Conservation (phyloP, 371 early-diverging fungal species). For the Mortierella sp. region DNA sequence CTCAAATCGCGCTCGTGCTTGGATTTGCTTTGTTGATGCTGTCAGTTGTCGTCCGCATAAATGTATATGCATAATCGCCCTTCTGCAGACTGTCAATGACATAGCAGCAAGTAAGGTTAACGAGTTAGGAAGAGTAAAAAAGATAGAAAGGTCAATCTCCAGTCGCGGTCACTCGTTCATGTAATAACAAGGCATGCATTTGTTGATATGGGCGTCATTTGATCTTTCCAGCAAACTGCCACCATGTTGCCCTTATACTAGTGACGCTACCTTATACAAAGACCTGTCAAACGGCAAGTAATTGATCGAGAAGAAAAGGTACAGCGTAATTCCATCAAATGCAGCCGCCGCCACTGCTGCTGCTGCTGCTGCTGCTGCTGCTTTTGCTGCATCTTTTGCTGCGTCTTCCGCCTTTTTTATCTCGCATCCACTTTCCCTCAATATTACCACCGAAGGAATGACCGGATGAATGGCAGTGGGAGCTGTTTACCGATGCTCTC, state of each 20-base stretch:
- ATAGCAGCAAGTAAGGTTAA: background rate
- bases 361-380: no score
- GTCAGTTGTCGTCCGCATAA: no score
- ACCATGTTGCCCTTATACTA: no score
- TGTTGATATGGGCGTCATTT: background rate
- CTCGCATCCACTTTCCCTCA: background rate
- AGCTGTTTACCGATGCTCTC: background rate
- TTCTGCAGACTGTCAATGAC: no score
- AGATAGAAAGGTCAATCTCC: background rate
- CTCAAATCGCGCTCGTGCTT: background rate
- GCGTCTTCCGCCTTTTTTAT: no score
- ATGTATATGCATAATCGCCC: no score
- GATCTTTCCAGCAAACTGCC: background rate
- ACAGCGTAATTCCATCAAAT: background rate
- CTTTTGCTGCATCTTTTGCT: no score
- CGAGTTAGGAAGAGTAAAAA: background rate
- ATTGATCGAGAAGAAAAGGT: background rate
- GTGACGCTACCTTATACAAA: background rate
- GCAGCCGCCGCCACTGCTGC: background rate
- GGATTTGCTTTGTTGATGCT: background rate
- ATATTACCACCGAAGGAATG: conserved; percentile 5
- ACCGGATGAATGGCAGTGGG: background rate
- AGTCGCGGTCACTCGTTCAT: background rate
- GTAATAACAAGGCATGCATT: background rate
- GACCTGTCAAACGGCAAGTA: background rate